Base-by-base conservation (phyloP, 2,329 filamentous ascomycete genomes). In the Talaromyces sp. region DNA sequence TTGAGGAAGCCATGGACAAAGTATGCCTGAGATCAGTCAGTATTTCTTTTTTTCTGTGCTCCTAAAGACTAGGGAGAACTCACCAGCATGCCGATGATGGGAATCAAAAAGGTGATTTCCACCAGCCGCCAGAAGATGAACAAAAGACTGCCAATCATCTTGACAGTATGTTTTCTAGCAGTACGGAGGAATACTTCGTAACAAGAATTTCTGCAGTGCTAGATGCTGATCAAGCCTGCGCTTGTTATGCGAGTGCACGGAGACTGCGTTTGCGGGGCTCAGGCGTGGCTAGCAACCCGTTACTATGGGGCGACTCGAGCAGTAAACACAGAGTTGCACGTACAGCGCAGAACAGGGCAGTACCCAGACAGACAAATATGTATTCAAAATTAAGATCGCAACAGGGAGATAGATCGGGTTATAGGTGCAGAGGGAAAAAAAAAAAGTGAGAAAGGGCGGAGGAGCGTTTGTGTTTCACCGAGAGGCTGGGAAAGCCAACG, bases 71-170 rank as follows among this genome's bases (percentile, higher is more conserved):
- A 58, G 24, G 52, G 26, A 63, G 26, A 29, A 67, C 77, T 56
- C 72, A 81, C 81, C 63, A 86, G 75, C 80, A 88, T 87, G 71
- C 85, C 85, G 70, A 87, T 78, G 61, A 83, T 81, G 32, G 85
- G 85, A 63, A 87, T 84, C 66, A 87, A 74, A 51, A 84, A 86
- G 74, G 84, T 68, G 74, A 88, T 82, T 72, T 88, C 78, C 70
- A 82, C 77, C 70, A 86, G 68, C 62, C 85, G 82, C 79, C 83
- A 86, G 71, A 82, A 82, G 73, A 83, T 79, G 78, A 87, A 88
- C 67, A 86, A 81, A 54, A 87, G 68, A 61, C 84, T 83, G 63
- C 75, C 77, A 63, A 81, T 73, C 78, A 81, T 81, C 59, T 71
- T 77, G 73, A 19, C 63, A 1, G 43, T 29, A 19, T 31, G 26